Percentiles rank a stretch among this genome's conserved stretches.
Evolutionary conservation across 148 eudicot species (phyloP).

Genomic region (Mesembryanthemum crystallinum): DNA sequence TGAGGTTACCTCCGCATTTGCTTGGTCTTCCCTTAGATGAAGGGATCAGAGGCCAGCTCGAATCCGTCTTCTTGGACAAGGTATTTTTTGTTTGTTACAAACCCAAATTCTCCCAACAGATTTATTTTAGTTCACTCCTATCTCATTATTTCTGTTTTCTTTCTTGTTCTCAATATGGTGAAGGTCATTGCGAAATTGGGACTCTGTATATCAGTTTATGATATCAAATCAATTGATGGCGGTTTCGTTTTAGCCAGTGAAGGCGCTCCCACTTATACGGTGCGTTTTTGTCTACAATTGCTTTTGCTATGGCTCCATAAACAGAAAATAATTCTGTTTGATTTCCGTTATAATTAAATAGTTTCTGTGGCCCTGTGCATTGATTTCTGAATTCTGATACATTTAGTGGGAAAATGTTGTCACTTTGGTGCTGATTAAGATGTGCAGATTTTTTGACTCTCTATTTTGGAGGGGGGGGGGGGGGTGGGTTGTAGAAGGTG

Average conservation of each 20-base stretch:
- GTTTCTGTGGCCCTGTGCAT: neutral
- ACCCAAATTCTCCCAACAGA: neutral
- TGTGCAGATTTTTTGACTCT: too few species aligned
- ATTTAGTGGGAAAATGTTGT: neutral
- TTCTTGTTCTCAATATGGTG: neutral
- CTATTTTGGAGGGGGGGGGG: too few species aligned
- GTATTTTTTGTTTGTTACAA: conserved; percentile 19
- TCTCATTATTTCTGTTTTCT: neutral
- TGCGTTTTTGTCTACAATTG: conserved; percentile 17
- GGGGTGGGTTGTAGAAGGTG: too few species aligned
- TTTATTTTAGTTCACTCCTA: neutral
- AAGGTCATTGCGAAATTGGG: conserved; percentile 78
- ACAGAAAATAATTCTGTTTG: neutral
- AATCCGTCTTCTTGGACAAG: conserved; percentile 74
- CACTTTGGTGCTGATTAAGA: too few species aligned
- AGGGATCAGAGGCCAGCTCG: conserved; percentile 67
- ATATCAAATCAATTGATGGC: conserved; percentile 58
- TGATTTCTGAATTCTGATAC: neutral
- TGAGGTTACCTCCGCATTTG: conserved; percentile 63
- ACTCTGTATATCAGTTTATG: conserved; percentile 66
- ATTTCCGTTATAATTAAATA: neutral
- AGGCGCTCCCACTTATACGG: conserved; percentile 88
- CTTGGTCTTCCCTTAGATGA: conserved; percentile 55
- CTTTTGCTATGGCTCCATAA: neutral
- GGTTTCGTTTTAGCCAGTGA: conserved; percentile 69